Conservation (phyloP, 2,329 filamentous ascomycete species). For the Trichoderma hamatum region DNA sequence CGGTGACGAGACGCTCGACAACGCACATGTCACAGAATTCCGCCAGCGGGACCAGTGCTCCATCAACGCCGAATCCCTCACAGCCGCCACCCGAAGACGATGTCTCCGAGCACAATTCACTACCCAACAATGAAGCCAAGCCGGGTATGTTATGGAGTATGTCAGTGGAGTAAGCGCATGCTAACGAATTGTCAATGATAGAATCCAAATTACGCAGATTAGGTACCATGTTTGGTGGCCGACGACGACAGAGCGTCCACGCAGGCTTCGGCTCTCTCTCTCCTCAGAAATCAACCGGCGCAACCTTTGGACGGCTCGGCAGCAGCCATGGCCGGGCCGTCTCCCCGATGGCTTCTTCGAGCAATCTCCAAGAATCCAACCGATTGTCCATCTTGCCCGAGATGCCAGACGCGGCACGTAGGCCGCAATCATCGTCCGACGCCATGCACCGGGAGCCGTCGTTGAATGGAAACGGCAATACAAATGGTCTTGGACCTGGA, state of each 20-base stretch:
- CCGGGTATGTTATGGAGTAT: slow-evolving; percentile 38
- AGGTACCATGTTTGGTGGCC: slow-evolving; percentile 67
- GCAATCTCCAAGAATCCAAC: slow-evolving; percentile 59
- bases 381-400: slow-evolving; percentile 62
- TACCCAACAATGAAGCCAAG: slow-evolving; percentile 39
- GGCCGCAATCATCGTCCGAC: slow-evolving; percentile 36
- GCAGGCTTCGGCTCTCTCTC: slow-evolving; percentile 57
- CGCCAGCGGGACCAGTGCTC: slow-evolving; percentile 26
- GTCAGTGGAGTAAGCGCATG: background rate
- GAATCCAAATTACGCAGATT: slow-evolving; percentile 65
- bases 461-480: slow-evolving; percentile 43
- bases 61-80: slow-evolving; percentile 22
- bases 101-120: slow-evolving; percentile 49
- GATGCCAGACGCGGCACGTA: slow-evolving; percentile 49
- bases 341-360: slow-evolving; percentile 62
- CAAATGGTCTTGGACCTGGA: slow-evolving; percentile 46
- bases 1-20: slow-evolving; percentile 48
- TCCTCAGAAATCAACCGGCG: slow-evolving; percentile 52
- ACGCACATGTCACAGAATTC: slow-evolving; percentile 28
- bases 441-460: slow-evolving; percentile 30
- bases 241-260: slow-evolving; percentile 68
- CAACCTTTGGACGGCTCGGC: slow-evolving; percentile 64
- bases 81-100: slow-evolving; percentile 34
- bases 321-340: slow-evolving; percentile 63
- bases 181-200: slow-evolving; percentile 22